A percentile compares a stretch with the other conserved stretches of the same genome.
Conservation (phyloP, 2,329 filamentous ascomycete genomes). For the Penicillium sp. region DNA sequence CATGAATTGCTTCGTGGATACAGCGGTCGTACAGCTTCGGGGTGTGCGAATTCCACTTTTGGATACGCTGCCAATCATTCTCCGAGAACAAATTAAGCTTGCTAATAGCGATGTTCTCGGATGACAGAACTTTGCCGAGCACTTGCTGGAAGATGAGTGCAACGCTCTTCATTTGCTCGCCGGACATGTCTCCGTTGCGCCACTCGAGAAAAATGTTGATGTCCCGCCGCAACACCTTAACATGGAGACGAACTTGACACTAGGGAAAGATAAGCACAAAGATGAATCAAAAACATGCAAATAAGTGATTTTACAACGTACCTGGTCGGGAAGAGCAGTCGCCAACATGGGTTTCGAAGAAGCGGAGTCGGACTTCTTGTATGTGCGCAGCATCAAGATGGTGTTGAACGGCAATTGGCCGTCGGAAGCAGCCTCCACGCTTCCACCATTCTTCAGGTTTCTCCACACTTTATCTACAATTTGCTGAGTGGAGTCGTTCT, state of each 20-base stretch:
- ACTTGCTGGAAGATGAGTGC: slow-evolving; percentile 56
- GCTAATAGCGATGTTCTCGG: slow-evolving; percentile 44
- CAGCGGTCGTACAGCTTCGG: slow-evolving; percentile 40
- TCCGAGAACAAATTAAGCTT: slow-evolving; percentile 57
- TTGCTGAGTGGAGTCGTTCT: slow-evolving; percentile 26
- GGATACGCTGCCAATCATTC: slow-evolving; percentile 56
- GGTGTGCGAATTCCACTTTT: slow-evolving; percentile 52
- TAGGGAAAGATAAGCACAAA: slow-evolving; percentile 12
- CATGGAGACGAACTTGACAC: slow-evolving; percentile 38
- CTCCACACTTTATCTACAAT: slow-evolving; percentile 29
- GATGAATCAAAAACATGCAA: too few relatives aligned
- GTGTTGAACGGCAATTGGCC: slow-evolving; percentile 37
- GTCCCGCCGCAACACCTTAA: slow-evolving; percentile 34
- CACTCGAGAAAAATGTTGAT: slow-evolving; percentile 41
- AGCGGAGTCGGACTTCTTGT: slow-evolving; percentile 16
- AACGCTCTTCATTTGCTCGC: slow-evolving; percentile 46
- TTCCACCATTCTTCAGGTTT: slow-evolving; percentile 7
- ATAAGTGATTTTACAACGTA: slow-evolving; percentile 12
- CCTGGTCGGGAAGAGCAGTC: slow-evolving; percentile 34
- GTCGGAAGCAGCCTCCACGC: slow-evolving; percentile 11
- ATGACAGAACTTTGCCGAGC: slow-evolving; percentile 48
- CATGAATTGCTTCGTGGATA: slow-evolving; percentile 41
- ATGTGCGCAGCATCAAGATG: slow-evolving; percentile 36
- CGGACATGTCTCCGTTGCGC: slow-evolving; percentile 39
- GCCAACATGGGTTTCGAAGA: slow-evolving; percentile 28